Evolutionary conservation across 1,284 basidiomycete genomes (phyloP).

Genomic region (Mrakiaceae sp.): DNA sequence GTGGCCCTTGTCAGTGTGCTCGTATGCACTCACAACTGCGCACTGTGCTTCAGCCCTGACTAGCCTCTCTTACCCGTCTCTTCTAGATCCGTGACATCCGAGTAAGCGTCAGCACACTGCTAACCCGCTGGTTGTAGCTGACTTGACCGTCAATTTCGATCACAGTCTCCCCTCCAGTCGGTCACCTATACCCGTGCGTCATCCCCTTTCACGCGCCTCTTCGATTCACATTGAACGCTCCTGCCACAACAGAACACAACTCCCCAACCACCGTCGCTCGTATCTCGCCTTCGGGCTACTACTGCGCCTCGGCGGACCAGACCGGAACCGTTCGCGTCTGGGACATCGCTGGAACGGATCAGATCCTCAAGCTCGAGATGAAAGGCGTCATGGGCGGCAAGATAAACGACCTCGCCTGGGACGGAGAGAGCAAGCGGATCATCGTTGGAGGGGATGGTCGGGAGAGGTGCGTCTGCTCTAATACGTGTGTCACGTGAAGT

Average conservation of each 20-base stretch:
- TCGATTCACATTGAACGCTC: constrained; percentile 42
- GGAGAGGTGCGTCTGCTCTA: constrained; percentile 51
- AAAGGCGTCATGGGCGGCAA: constrained; percentile 62
- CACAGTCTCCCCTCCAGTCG: neutral
- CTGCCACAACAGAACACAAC: constrained; percentile 58
- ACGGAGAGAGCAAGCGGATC: constrained; percentile 90
- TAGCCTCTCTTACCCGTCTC: neutral
- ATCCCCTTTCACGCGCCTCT: constrained; percentile 1
- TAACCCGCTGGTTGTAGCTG: constrained; percentile 22
- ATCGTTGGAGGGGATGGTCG: constrained; percentile 92
- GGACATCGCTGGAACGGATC: constrained; percentile 78
- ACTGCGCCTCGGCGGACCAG: constrained; percentile 80
- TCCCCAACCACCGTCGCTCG: constrained; percentile 79
- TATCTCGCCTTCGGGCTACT: constrained; percentile 87
- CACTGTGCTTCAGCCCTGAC: neutral
- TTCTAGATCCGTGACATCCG: constrained; percentile 51
- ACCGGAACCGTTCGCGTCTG: constrained; percentile 78
- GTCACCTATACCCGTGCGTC: constrained; percentile 7
- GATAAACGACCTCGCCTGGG: constrained; percentile 92
- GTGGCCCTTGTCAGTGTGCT: constrained; percentile 28
- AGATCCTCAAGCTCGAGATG: constrained; percentile 71
- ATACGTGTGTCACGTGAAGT: neutral
- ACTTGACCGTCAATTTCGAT: neutral
- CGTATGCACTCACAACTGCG: neutral
- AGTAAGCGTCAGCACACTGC: constrained; percentile 29